Conservation (phyloP, 306 rosid species). For the Prunus kanzakura region DNA sequence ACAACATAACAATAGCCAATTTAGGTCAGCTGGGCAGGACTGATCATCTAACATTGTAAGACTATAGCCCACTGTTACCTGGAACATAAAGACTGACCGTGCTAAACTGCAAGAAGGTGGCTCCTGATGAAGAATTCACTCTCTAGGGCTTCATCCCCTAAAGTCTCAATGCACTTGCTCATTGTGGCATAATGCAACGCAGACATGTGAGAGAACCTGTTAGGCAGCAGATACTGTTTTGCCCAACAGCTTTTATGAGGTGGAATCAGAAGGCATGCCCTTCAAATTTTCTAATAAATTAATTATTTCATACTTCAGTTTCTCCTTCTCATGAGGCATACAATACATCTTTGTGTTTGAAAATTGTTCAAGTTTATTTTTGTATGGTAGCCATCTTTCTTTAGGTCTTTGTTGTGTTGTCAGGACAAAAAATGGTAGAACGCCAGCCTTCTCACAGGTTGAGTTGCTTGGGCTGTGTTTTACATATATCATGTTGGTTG, state of each 20-base stretch:
- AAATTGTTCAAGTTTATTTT: too few species aligned
- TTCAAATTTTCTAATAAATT: too few species aligned
- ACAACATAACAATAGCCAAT: background rate
- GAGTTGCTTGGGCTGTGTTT: background rate
- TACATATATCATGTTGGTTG: background rate
- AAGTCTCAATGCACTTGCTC: background rate
- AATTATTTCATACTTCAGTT: background rate
- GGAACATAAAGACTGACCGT: background rate
- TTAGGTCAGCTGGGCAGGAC: background rate
- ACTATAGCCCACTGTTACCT: background rate
- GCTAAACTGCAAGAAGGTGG: background rate
- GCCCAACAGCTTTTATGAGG: background rate
- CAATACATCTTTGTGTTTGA: background rate
- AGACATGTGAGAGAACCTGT: background rate
- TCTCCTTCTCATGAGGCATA: background rate
- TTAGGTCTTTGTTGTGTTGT: background rate
- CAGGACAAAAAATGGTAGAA: background rate
- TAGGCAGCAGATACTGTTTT: background rate
- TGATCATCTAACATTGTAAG: background rate
- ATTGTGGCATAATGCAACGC: background rate
- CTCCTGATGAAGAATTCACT: background rate
- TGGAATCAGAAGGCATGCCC: background rate
- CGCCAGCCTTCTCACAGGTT: background rate
- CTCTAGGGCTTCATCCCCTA: background rate
- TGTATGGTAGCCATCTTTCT: background rate